phyloP scores from a whole-genome alignment of 73 alveolate genomes.

The Symbiodinium pilosum region DNA sequence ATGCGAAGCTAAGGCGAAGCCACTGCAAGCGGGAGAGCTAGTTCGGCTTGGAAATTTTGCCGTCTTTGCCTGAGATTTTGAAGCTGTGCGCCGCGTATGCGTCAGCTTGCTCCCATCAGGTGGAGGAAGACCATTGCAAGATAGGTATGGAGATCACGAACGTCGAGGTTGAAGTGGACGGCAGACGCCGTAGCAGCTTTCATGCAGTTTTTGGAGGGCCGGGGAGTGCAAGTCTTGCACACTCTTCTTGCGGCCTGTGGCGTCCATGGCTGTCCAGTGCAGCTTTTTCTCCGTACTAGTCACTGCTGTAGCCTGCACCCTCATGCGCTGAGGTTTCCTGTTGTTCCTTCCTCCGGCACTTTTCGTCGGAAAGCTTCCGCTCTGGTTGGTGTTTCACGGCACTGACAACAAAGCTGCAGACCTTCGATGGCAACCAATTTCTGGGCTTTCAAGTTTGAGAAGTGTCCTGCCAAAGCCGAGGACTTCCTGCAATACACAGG shows the following conservation, averaged over 20 bases:
- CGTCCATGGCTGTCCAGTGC: no score
- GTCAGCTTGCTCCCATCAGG: not conserved
- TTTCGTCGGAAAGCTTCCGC: constrained; percentile 1
- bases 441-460: not conserved
- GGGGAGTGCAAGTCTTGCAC: no score
- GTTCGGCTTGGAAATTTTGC: no score
- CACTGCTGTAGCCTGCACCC: not conserved
- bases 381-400: constrained; percentile 75
- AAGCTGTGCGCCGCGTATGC: no score
- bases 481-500: constrained; percentile 24
- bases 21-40: no score
- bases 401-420: not conserved
- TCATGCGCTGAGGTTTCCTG: not conserved
- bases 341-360: not conserved
- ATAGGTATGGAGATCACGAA: not conserved
- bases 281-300: no score
- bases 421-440: not conserved
- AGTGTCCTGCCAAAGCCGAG: not conserved
- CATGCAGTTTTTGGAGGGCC: no score
- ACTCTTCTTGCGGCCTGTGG: no score
- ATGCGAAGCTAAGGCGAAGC: no score
- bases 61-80: no score
- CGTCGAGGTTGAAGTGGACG: not conserved
- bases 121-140: not conserved
- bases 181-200: not conserved